Base-by-base conservation (phyloP, 1,139 yeast genomes). In the Candida neerlandica region DNA sequence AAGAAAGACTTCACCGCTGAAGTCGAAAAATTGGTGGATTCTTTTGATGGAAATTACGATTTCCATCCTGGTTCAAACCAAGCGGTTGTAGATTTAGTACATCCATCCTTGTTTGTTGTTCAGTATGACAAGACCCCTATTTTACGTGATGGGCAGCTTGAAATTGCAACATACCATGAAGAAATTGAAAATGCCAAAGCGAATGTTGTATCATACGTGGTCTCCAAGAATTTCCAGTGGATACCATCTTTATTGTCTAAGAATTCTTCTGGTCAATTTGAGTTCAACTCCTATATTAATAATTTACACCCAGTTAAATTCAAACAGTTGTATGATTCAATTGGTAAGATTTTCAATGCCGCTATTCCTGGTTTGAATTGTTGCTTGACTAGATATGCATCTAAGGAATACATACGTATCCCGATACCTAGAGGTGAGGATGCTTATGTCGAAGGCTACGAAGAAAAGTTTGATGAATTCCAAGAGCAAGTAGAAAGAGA, bases 241-340 rank as follows among this genome's bases (percentile, higher is more conserved):
- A 46, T 70, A 3, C 75, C 75, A 1, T 57, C 70, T 7, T 41
- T 62, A 32, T 48, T 67, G 41, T 37, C 37, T 14, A 47, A 47
- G 5, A 43, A 47, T 5, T 35, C 44, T 9, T 63, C 58, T 35
- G 41, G 51, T 12, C 38, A 47, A 42, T 66, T 52, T 44, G 54
- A 56, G 23, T 60, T 71, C 41, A 47, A 47, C 4, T 70, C 77
- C 1, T 74, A 73, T 52, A 73, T 74, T 54, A 74, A 74, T 55
- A 74, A 75, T 52, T 63, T 74, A 51, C 71, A 74, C 49, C 78
- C 78, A 27, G 50, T 49, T 2, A 50, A 58, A 38, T 55, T 57
- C 53, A 41, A 56, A n/a, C 55, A 52, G 0, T 55, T 74, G 21
- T 74, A 75, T 50, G 39, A 43, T 1, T 49, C 61, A 2, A 70